Base-by-base conservation (phyloP, 2,329 filamentous ascomycete species). In the Ceratocystis ficicola region DNA sequence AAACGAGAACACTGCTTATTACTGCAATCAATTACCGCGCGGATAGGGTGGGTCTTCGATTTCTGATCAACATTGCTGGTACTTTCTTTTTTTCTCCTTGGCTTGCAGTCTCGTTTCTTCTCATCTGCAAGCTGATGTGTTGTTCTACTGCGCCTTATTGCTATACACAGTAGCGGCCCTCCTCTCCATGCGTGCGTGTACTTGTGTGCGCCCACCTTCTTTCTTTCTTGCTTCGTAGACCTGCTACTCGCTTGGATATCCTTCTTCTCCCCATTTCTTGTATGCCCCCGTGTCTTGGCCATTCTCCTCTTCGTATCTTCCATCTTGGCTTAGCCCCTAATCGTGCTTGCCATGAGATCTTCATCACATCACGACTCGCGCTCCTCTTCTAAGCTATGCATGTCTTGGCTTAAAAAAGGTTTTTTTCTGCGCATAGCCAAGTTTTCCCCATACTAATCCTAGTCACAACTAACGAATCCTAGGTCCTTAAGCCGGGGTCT, bases 301-400 rank as follows among this genome's bases (percentile, higher is more conserved):
- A 10, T 41, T 62, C 36, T 41, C 36, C 36, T 41, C 36, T 20
- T 7, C 20, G 36, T 44, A 17, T 62, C 17, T 22, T 62, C 60
- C 3, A 22, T 44, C 32, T 44, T 44, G 41, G 60, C 41, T 62
- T n/a, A 30, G 32, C 60, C 41, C 55, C 60, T 62, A 20, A 44
- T 62, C 60, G 12, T 57, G 2, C 28, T 59, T 32, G 12, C 52
- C 28, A 17, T n/a, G 46, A 17, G 52, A 59, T 17, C 52, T 59
- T 32, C 52, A 59, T 59, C 36, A 41, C 36, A 41, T 41, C 36
- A 12, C 36, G 3, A 41, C 36, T 30, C 25, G 28, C 32, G n/a
- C 28, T 30, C 52, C 5, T 59, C 50, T 25, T 55, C 28, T 59
- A 15, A 28, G 52, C 52, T 59, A 59, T 59, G 52, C 52, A 32